A percentile compares a stretch with the other conserved stretches of the same genome.
phyloP scores from a whole-genome alignment of 2,329 filamentous ascomycete species.

The Diaporthe capsici region DNA sequence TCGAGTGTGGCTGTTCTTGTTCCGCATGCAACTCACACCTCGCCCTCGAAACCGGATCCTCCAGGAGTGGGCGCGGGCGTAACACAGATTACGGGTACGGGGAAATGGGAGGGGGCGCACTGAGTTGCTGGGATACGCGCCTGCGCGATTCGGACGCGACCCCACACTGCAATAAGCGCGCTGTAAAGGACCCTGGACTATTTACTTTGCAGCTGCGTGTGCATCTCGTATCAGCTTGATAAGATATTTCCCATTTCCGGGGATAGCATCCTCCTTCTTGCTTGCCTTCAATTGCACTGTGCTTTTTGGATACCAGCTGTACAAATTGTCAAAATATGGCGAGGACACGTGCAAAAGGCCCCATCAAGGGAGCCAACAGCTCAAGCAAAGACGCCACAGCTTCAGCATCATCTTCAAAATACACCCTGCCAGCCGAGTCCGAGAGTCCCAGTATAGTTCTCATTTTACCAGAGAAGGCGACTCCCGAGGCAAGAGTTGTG shows the following conservation, averaged over 20 bases:
- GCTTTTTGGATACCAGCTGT: not conserved
- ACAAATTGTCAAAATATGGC: constrained; percentile 56
- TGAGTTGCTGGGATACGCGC: constrained; percentile 23
- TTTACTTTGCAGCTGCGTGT: constrained; percentile 13
- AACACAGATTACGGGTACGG: constrained; percentile 31
- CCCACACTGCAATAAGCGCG: constrained; percentile 24
- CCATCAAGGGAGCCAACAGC: constrained; percentile 46
- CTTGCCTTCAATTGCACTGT: not conserved
- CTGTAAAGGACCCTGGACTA: constrained; percentile 16
- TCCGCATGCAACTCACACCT: constrained; percentile 32
- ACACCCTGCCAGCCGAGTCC: constrained; percentile 56
- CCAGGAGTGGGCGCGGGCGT: constrained; percentile 22
- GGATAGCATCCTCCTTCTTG: not conserved
- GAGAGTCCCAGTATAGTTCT: constrained; percentile 68
- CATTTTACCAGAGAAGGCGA: constrained; percentile 70
- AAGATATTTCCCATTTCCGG: constrained; percentile 1
- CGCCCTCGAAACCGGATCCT: constrained; percentile 26
- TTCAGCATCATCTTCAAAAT: constrained; percentile 53
- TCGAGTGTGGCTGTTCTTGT: constrained; percentile 19
- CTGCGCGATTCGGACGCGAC: constrained; percentile 29
- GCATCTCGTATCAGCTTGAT: constrained; percentile 21
- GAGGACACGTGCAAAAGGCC: constrained; percentile 62
- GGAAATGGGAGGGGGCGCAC: constrained; percentile 14
- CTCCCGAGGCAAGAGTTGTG: constrained; percentile 69
- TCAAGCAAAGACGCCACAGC: constrained; percentile 48